Conservation (phyloP, 257 asterid genomes). For the Salvia miltiorrhiza region DNA sequence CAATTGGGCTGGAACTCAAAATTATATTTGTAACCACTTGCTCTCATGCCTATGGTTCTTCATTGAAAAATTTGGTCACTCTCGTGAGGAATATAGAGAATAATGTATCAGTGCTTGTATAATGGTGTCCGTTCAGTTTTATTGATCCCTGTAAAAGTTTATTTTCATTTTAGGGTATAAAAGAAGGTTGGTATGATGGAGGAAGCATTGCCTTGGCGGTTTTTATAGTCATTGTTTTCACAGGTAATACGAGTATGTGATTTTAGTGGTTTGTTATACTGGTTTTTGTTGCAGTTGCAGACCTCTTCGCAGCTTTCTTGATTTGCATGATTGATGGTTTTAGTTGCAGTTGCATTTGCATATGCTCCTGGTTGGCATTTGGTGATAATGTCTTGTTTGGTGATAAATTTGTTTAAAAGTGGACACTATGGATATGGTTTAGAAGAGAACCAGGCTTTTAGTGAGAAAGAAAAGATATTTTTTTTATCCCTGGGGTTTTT, state of each 20-base stretch:
- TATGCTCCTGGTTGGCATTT: background rate
- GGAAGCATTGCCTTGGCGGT: constrained; percentile 94
- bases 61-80: constrained; percentile 4
- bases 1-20: background rate
- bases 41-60: constrained; percentile 9
- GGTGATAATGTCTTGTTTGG: background rate
- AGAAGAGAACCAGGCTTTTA: background rate
- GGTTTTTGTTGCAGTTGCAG: constrained; percentile 8
- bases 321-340: background rate
- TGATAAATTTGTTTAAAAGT: background rate
- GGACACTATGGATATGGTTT: background rate
- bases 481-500: no score
- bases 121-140: background rate
- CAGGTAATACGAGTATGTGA: constrained; percentile 43
- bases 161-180: constrained; percentile 56
- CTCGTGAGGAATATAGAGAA: constrained; percentile 4
- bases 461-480: no score
- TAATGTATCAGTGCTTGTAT: no score
- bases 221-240: constrained; percentile 65
- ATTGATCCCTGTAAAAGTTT: constrained; percentile 1
- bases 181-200: constrained; percentile 99
- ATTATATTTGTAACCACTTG: background rate
- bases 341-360: background rate
- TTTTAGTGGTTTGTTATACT: background rate
- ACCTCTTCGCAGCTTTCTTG: constrained; percentile 14